Evolutionary conservation across 148 eudicot genomes (phyloP), one percentile per base, ranked within the genome.

Genomic region (Selenicereus undatus): DNA sequence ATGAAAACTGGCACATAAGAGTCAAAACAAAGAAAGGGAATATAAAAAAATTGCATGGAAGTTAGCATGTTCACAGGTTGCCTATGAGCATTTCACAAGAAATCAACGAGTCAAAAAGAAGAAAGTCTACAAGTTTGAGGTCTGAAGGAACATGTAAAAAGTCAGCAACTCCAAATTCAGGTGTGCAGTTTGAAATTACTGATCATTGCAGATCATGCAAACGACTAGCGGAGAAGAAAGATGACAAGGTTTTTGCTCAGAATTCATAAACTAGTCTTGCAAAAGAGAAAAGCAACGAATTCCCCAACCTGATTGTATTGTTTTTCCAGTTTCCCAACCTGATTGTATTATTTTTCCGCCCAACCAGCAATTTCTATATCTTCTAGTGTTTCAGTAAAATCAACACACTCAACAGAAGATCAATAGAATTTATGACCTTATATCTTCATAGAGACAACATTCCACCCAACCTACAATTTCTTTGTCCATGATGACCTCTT

Each of bases 151-250:
- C 88, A 35, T 76, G 82, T 48, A 81, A 85, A 76, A 79, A 80
- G 51, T 76, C 87, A 4, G 89, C 75, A 43, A 78, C 89, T 66
- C 83, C 89, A 43, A 45, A 83, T 66, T 42, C 85, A 11, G 84
- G 89, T 24, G 64, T 84, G 69, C 99, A 95, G 85, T 86, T 85
- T 35, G 89, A 89, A 75, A 89, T 93, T 72, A 91, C 89, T n/a
- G 92, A 92, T 43, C 93, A 88, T 85, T 96, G 86, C 79, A 94
- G 91, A 50, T 87, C 97, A 17, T 86, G 90, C 11, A 93, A 96
- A 85, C 69, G 45, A 52, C 8, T 21, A 50, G 72, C 68, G 32
- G 84, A 85, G 71, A 84, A 50, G 35, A 88, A 85, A 81, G 74
- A 69, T 8, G 84, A 62, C 65, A 87, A 85, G 78, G 82, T 74